Conservation (phyloP, 164 flowering plant species). For the Tetrastigma voinierianum region DNA sequence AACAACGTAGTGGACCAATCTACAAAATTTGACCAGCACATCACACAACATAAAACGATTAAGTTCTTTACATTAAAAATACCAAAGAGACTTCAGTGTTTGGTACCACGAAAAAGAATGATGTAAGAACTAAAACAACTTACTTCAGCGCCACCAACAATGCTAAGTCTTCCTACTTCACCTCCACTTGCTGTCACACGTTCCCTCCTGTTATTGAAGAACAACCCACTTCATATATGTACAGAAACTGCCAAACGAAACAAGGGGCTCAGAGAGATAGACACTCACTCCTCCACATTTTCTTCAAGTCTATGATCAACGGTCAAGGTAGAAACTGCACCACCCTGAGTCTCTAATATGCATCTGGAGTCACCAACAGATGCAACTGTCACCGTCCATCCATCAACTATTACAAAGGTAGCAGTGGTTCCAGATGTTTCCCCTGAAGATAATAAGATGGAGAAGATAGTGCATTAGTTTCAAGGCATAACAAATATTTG, state of each 20-base stretch:
- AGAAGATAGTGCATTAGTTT: slow-evolving; percentile 1
- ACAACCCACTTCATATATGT: slow-evolving; percentile 3
- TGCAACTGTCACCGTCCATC: slow-evolving; percentile 96
- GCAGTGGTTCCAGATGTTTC: slow-evolving; percentile 94
- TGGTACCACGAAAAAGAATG: neutral
- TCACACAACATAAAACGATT: neutral
- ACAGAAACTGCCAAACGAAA: neutral
- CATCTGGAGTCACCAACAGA: slow-evolving; percentile 94
- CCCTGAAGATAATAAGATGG: slow-evolving; percentile 42
- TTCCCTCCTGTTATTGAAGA: slow-evolving; percentile 59
- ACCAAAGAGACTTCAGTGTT: neutral
- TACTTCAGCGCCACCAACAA: slow-evolving; percentile 78
- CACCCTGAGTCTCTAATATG: slow-evolving; percentile 79
- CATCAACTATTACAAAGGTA: slow-evolving; percentile 82
- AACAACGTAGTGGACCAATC: slow-evolving; percentile 91
- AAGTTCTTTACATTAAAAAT: neutral
- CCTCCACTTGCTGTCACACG: slow-evolving; percentile 95
- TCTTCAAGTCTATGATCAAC: slow-evolving; percentile 95
- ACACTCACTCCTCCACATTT: slow-evolving; percentile 78
- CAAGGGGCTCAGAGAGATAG: slow-evolving; percentile 7
- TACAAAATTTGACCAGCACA: slow-evolving; percentile 18
- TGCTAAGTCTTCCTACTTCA: slow-evolving; percentile 87
- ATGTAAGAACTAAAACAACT: slow-evolving; percentile 7
- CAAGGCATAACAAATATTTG: neutral
- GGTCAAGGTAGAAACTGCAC: slow-evolving; percentile 60